phyloP scores from a whole-genome alignment of 2,329 filamentous ascomycete species.

The Annulohypoxylon truncatum region DNA sequence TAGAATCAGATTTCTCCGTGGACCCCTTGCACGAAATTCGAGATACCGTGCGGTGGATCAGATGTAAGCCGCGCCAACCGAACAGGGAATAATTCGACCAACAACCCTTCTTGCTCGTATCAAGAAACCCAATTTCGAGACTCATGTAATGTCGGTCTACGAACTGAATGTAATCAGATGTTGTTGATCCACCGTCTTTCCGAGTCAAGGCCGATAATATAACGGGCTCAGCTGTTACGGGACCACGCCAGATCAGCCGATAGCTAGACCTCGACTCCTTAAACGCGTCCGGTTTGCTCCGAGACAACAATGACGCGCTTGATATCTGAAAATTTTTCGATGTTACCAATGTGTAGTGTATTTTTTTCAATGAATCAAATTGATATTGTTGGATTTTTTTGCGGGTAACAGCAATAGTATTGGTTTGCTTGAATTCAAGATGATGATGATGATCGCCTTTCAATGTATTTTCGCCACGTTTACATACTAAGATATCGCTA shows the following conservation, averaged over 20 bases:
- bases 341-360: conserved; percentile 5
- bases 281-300: conserved; percentile 31
- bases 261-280: conserved; percentile 14
- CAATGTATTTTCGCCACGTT: conserved; percentile 26
- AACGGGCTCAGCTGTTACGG: conserved; percentile 33
- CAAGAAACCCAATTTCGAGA: conserved; percentile 3
- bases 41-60: conserved; percentile 20
- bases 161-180: conserved; percentile 35
- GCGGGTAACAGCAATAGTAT: neutral
- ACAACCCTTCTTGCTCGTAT: conserved; percentile 14
- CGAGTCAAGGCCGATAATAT: conserved; percentile 33
- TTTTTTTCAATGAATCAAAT: neutral
- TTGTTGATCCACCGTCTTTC: conserved; percentile 33
- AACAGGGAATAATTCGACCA: conserved; percentile 11
- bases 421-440: neutral
- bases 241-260: conserved; percentile 39
- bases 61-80: conserved; percentile 19
- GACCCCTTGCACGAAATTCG: conserved; percentile 11
- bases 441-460: conserved; percentile 1
- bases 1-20: conserved; percentile 28
- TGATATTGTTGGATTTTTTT: neutral
- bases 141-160: conserved; percentile 29
- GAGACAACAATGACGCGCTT: conserved; percentile 19
- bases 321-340: conserved; percentile 6
- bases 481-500: no score